Conservation (phyloP, 1,284 basidiomycete species). For the Malassezia vespertilionis region DNA sequence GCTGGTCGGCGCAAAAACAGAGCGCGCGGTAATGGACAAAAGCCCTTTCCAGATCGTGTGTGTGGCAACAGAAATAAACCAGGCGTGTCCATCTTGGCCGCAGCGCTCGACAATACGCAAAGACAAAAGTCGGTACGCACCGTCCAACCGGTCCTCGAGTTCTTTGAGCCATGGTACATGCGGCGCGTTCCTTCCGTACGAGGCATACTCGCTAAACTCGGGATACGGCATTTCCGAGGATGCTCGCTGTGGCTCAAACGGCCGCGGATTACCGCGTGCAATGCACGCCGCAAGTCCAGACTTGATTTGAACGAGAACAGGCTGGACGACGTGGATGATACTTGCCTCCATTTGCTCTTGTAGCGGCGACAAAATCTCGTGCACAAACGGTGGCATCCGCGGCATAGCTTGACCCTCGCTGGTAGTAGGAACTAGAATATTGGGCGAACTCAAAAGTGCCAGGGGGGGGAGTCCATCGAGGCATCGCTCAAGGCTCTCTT, state of each 20-base stretch:
- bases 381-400: constrained; percentile 40
- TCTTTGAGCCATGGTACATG: constrained; percentile 29
- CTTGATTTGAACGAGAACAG: constrained; percentile 33
- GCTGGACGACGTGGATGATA: constrained; percentile 44
- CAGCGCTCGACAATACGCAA: constrained; percentile 40
- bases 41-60: constrained; percentile 45
- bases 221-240: too few species aligned
- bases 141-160: constrained; percentile 39
- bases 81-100: constrained; percentile 41
- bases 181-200: too few species aligned
- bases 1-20: constrained; percentile 18
- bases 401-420: constrained; percentile 23
- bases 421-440: constrained; percentile 27
- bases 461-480: constrained; percentile 28
- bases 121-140: constrained; percentile 29
- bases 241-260: constrained; percentile 21
- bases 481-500: constrained; percentile 43
- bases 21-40: constrained; percentile 33
- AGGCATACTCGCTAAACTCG: neutral
- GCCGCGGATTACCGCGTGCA: constrained; percentile 24
- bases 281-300: constrained; percentile 28
- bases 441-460: constrained; percentile 20
- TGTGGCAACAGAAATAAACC: constrained; percentile 44
- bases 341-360: constrained; percentile 44
- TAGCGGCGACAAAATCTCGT: constrained; percentile 43